phyloP scores from a whole-genome alignment of 345 rosid genomes.

The Eucalyptus rudis region DNA sequence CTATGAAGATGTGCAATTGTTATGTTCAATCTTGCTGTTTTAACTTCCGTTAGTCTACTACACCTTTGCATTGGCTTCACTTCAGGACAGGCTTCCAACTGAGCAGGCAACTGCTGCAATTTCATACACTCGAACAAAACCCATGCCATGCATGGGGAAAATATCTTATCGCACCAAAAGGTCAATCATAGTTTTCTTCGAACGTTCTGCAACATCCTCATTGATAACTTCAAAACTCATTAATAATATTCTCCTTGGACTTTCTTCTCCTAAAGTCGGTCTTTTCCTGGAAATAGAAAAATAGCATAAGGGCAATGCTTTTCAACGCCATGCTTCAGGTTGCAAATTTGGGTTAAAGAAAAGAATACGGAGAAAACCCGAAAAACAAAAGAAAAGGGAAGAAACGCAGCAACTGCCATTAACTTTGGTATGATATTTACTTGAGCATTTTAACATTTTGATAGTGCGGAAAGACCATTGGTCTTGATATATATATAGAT shows the following conservation, averaged over 20 bases:
- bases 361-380: background rate
- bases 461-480: rapidly evolving
- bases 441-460: background rate
- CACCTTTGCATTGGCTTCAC: background rate
- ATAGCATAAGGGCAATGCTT: background rate
- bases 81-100: background rate
- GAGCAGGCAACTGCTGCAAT: background rate
- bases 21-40: background rate
- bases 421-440: too few relatives aligned
- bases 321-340: rapidly evolving
- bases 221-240: background rate
- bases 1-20: background rate
- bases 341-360: background rate
- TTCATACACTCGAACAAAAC: background rate
- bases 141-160: background rate
- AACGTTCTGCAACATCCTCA: background rate
- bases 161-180: background rate
- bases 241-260: background rate
- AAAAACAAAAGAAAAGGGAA: background rate
- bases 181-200: background rate
- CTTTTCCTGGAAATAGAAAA: background rate
- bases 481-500: background rate
- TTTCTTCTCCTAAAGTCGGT: background rate
- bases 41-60: background rate
- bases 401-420: background rate